Conservation (phyloP, 208 protist species). For the Angomonas desouzai region DNA sequence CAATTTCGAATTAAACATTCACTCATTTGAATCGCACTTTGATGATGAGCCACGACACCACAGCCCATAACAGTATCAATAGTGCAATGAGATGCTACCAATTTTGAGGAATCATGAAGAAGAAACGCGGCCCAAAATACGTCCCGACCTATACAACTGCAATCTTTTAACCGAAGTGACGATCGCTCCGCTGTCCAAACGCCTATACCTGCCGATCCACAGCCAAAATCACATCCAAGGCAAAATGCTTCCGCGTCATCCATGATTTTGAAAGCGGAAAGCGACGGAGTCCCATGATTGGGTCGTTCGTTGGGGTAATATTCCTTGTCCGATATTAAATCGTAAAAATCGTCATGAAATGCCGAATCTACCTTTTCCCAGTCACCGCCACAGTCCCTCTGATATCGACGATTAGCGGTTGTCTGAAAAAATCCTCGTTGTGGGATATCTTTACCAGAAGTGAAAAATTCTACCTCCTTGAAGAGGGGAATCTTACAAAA, state of each 20-base stretch:
- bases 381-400: not conserved
- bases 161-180: not conserved
- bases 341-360: not conserved
- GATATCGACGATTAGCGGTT: not conserved
- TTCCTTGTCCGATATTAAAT: not conserved
- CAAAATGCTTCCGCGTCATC: not conserved
- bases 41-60: not conserved
- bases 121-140: not conserved
- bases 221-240: not conserved
- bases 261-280: not conserved
- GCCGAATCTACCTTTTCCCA: not conserved
- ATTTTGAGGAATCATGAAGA: not conserved
- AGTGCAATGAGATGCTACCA: not conserved
- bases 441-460: not conserved
- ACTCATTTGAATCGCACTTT: not conserved
- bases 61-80: slow-evolving; percentile 5
- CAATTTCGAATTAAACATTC: not conserved
- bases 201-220: not conserved
- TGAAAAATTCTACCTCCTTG: slow-evolving; percentile 8
- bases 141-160: not conserved
- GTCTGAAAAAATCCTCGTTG: slow-evolving; percentile 5
- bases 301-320: not conserved
- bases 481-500: not conserved
- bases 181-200: not conserved
- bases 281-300: not conserved